phyloP scores from a whole-genome alignment of 2,329 filamentous ascomycete species.

The Cercospora zeina region DNA sequence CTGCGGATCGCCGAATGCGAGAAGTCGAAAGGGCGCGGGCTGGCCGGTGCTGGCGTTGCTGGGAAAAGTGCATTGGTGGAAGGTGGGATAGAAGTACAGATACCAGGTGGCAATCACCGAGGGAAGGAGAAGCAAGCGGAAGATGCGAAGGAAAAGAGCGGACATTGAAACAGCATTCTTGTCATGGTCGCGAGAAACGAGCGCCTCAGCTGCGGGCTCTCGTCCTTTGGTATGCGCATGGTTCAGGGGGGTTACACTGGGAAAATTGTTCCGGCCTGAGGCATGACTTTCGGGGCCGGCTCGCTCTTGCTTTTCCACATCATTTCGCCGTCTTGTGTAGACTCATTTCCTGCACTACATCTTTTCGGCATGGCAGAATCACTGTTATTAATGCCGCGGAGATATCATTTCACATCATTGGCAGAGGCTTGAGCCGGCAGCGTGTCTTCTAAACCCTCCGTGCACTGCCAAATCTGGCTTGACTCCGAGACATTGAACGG shows the following conservation, averaged over 20 bases:
- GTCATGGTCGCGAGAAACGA: slow-evolving; percentile 11
- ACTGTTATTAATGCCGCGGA: too few species aligned
- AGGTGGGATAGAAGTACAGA: slow-evolving; percentile 83
- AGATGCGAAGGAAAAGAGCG: slow-evolving; percentile 48
- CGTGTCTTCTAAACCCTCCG: not conserved
- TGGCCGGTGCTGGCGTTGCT: slow-evolving; percentile 28
- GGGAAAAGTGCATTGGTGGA: slow-evolving; percentile 80
- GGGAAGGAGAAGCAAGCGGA: slow-evolving; percentile 61
- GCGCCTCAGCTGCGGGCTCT: not conserved
- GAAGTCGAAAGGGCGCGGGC: slow-evolving; percentile 75
- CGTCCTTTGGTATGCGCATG: not conserved
- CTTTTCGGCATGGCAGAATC: not conserved
- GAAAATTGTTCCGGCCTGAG: not conserved
- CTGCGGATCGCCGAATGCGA: slow-evolving; percentile 88
- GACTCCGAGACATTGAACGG: slow-evolving; percentile 10
- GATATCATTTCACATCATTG: not conserved
- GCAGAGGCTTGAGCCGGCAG: not conserved
- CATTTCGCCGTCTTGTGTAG: not conserved
- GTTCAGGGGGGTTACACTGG: slow-evolving; percentile 2
- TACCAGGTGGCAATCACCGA: slow-evolving; percentile 71
- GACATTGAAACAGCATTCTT: slow-evolving; percentile 34
- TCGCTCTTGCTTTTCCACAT: not conserved
- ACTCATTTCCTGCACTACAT: not conserved
- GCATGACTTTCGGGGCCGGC: slow-evolving; percentile 1
- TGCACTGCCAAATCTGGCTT: not conserved